Conservation (phyloP, 1,284 basidiomycete species). For the Fomitopsis pinicola region DNA sequence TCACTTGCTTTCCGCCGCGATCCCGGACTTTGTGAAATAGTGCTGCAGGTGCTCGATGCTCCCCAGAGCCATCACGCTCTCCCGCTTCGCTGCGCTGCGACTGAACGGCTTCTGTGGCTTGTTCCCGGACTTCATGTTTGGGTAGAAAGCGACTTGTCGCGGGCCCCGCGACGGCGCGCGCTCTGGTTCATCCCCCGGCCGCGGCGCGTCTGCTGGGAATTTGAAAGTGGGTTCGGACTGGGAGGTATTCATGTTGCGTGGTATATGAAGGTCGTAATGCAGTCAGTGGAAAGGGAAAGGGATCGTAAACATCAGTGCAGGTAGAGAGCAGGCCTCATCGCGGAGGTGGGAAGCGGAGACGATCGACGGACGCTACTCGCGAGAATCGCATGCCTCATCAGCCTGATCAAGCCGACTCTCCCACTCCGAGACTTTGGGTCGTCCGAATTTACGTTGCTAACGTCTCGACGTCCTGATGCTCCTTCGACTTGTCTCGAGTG, state of each 20-base stretch:
- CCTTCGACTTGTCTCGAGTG: not conserved
- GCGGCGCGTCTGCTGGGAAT: not conserved
- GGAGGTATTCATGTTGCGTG: constrained; percentile 9
- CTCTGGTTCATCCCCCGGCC: not conserved
- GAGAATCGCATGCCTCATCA: not conserved
- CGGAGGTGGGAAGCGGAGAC: not conserved
- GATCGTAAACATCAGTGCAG: not conserved
- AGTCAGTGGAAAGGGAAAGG: not conserved
- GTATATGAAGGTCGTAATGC: not conserved
- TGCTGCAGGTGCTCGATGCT: constrained; percentile 87
- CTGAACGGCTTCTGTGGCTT: constrained; percentile 80
- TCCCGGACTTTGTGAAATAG: constrained; percentile 82
- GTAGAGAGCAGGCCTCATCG: not conserved
- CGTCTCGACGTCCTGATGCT: not conserved
- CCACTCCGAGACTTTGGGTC: not conserved
- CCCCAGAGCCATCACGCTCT: constrained; percentile 82
- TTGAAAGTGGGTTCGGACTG: constrained; percentile 3
- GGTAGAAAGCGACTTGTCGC: constrained; percentile 70
- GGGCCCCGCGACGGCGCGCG: constrained; percentile 25
- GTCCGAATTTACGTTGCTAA: not conserved
- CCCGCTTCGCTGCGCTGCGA: constrained; percentile 78
- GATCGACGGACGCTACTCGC: not conserved
- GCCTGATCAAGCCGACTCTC: not conserved
- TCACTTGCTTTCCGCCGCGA: constrained; percentile 68
- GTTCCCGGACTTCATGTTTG: constrained; percentile 62